Percentiles rank a stretch among this genome's conserved stretches.
These are phyloP conservation scores for Leccinum brunneo-olivaceum DNA, from an alignment of 1,284 basidiomycete species.

Conservation along the genomic window DNA sequence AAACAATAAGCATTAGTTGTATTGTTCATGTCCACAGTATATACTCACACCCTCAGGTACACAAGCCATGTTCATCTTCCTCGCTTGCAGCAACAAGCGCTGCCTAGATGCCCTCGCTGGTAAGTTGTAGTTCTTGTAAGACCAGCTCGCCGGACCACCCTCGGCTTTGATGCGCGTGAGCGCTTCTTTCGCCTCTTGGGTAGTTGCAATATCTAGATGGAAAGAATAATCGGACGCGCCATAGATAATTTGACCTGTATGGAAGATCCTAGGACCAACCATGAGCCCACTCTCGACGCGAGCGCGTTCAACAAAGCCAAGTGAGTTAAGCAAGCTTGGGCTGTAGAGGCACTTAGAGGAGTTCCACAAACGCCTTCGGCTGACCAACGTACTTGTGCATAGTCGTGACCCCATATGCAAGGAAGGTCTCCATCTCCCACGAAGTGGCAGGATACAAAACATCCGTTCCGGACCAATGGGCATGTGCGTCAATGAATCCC, in stretches of 20 bases:
- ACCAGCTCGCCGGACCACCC: slow-evolving; percentile 60
- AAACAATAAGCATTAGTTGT: slow-evolving; percentile 4
- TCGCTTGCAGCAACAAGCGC: slow-evolving; percentile 53
- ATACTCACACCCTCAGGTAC: slow-evolving; percentile 56
- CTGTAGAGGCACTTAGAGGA: slow-evolving; percentile 29
- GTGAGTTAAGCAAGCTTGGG: slow-evolving; percentile 56
- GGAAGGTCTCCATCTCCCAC: slow-evolving; percentile 69
- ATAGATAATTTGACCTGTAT: slow-evolving; percentile 61
- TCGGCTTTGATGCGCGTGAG: slow-evolving; percentile 63
- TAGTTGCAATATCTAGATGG: slow-evolving; percentile 60
- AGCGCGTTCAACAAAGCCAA: slow-evolving; percentile 56
- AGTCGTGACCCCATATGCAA: slow-evolving; percentile 72
- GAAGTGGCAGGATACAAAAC: slow-evolving; percentile 53
- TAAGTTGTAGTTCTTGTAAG: slow-evolving; percentile 72
- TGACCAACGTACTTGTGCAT: slow-evolving; percentile 55
- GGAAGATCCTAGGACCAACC: slow-evolving; percentile 64
- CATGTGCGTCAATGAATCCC: slow-evolving; percentile 70
- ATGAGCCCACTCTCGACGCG: slow-evolving; percentile 61
- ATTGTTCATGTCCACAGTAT: neutral
- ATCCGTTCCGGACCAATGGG: slow-evolving; percentile 57
- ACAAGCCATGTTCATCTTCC: slow-evolving; percentile 60
- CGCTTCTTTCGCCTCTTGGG: slow-evolving; percentile 56
- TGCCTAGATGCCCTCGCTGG: slow-evolving; percentile 66
- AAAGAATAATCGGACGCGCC: slow-evolving; percentile 45
- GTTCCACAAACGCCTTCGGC: neutral